These are phyloP conservation scores for Cylindrodendrum hubeiense DNA, from an alignment of 2,329 filamentous ascomycete genomes.

Conservation along the genomic window DNA sequence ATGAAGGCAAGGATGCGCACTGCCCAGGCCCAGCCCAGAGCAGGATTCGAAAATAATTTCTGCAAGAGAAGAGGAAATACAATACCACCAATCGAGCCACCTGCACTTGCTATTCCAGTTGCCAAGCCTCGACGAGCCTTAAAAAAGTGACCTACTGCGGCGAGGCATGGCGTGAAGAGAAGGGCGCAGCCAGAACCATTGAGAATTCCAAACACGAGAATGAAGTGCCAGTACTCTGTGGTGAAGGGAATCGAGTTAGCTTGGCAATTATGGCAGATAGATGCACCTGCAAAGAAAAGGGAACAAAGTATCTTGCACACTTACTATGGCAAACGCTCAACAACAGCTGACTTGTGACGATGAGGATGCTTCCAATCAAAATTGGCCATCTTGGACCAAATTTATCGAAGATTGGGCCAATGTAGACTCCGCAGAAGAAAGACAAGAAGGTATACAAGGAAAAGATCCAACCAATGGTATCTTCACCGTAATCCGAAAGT, in stretches of 20 bases:
- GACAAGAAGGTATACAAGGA: slow-evolving; percentile 75
- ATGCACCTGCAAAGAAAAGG: no score
- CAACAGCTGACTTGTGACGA: neutral
- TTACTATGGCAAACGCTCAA: slow-evolving; percentile 7
- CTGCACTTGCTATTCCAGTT: slow-evolving; percentile 14
- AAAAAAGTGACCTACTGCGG: slow-evolving; percentile 19
- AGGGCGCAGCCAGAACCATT: slow-evolving; percentile 20
- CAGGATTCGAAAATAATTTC: slow-evolving; percentile 8
- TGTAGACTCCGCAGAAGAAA: slow-evolving; percentile 77
- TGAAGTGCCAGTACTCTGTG: slow-evolving; percentile 37
- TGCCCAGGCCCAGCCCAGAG: slow-evolving; percentile 14
- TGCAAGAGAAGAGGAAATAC: slow-evolving; percentile 21
- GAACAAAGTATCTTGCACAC: no score
- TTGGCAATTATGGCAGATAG: no score
- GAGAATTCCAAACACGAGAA: slow-evolving; percentile 30
- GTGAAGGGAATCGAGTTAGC: no score
- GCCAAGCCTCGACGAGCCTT: slow-evolving; percentile 8
- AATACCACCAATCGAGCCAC: slow-evolving; percentile 15
- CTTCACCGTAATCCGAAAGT: slow-evolving; percentile 66
- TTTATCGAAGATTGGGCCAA: slow-evolving; percentile 77
- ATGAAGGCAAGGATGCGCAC: slow-evolving; percentile 9
- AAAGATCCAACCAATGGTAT: slow-evolving; percentile 77
- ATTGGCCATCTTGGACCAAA: slow-evolving; percentile 72
- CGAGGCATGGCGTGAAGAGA: slow-evolving; percentile 15
- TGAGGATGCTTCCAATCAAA: slow-evolving; percentile 38